These are phyloP conservation scores for Chaetoceros tenuissimus DNA, from an alignment of 108 stramenopile genomes.

Conservation along the genomic window DNA sequence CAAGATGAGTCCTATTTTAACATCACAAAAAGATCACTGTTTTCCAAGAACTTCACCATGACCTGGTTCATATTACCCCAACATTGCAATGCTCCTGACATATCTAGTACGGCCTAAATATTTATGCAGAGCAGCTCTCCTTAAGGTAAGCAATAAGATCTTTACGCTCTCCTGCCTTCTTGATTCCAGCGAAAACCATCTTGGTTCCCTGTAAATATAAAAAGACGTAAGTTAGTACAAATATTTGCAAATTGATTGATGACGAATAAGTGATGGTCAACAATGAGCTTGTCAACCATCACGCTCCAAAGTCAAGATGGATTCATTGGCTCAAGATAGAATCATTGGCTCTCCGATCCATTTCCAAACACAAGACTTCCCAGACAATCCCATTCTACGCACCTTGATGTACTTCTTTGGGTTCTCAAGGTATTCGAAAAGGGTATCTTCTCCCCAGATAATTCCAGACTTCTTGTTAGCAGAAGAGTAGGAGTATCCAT, in stretches of 20 bases:
- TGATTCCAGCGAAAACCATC: constrained; percentile 99
- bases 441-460: constrained; percentile 90
- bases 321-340: not conserved
- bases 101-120: constrained; percentile 6
- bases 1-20: too few relatives aligned
- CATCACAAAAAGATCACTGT: too few relatives aligned
- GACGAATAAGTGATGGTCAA: not conserved
- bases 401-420: constrained; percentile 99
- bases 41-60: too few relatives aligned
- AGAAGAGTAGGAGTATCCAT: constrained; percentile 93
- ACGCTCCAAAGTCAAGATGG: not conserved
- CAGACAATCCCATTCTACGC: too few relatives aligned
- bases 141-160: constrained; percentile 99
- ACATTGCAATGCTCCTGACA: too few relatives aligned
- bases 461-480: constrained; percentile 99
- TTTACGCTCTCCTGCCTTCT: constrained; percentile 93
- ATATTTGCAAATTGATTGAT: not conserved
- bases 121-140: constrained; percentile 55
- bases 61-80: too few relatives aligned
- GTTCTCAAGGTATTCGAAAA: constrained; percentile 95
- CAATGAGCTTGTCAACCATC: not conserved
- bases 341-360: too few relatives aligned
- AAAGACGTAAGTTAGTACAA: not conserved
- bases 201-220: constrained; percentile 87
- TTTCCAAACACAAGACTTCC: too few relatives aligned